These are phyloP conservation scores for Phialocephala subalpina DNA, from an alignment of 2,329 filamentous ascomycete species.

Conservation along the genomic window DNA sequence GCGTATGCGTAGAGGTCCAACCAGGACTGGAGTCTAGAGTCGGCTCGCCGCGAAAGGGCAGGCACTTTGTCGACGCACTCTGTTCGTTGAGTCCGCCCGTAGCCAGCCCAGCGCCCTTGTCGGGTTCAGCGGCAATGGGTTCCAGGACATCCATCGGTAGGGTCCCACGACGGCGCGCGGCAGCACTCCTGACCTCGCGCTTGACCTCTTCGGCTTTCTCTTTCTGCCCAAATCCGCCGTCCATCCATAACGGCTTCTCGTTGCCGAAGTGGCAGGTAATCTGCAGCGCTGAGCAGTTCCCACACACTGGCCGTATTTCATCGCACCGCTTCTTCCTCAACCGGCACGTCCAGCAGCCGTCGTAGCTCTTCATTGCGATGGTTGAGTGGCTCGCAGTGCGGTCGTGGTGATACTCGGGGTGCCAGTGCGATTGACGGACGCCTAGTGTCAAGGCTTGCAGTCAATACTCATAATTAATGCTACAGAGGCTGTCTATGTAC, in stretches of 20 bases:
- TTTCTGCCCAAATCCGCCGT: conserved; percentile 48
- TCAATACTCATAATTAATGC: no score
- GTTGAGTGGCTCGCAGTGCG: no score
- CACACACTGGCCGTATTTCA: conserved; percentile 59
- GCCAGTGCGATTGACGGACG: no score
- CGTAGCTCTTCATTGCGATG: no score
- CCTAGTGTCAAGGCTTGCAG: no score
- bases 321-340: conserved; percentile 69
- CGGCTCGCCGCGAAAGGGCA: no score
- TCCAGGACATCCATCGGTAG: no score
- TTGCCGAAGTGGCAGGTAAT: conserved; percentile 64
- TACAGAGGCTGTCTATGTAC: no score
- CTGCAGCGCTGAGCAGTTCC: conserved; percentile 57
- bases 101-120: neutral
- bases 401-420: no score
- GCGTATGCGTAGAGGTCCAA: conserved; percentile 15
- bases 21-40: neutral
- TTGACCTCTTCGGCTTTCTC: conserved; percentile 62
- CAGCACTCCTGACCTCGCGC: conserved; percentile 62
- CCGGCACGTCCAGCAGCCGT: conserved; percentile 52
- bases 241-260: conserved; percentile 43
- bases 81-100: neutral
- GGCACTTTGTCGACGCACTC: conserved; percentile 23
- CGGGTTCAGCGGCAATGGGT: neutral
- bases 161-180: conserved; percentile 54